These are phyloP conservation scores for Mallotus japonicus DNA, from an alignment of 441 rosid species.

Conservation along the genomic window DNA sequence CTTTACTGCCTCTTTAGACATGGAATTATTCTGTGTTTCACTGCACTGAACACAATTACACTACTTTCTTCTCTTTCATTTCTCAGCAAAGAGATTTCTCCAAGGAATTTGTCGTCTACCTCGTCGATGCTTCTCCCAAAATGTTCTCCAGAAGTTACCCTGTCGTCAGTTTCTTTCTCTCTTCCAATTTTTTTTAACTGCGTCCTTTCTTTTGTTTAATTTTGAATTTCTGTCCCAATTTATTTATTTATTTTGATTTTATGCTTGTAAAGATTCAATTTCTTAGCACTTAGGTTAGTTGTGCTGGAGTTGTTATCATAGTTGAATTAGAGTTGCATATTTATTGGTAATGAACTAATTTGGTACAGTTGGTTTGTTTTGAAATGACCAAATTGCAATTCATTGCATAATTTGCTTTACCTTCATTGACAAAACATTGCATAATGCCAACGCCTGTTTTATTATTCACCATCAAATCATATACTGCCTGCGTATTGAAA, in stretches of 20 bases:
- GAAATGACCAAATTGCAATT: background rate
- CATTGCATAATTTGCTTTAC: background rate
- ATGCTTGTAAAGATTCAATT: background rate
- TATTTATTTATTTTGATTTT: background rate
- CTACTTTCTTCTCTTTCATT: background rate
- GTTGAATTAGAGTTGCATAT: background rate
- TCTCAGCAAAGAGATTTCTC: conserved; percentile 56
- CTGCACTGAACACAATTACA: no score
- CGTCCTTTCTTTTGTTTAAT: background rate
- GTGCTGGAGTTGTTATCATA: background rate
- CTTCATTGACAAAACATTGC: no score
- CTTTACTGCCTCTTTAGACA: background rate
- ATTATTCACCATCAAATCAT: background rate
- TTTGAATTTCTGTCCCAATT: background rate
- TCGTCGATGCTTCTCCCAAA: conserved; percentile 87
- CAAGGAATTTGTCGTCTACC: conserved; percentile 69
- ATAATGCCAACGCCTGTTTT: no score
- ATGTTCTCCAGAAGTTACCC: conserved; percentile 60
- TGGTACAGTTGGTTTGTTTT: background rate
- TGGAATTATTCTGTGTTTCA: background rate
- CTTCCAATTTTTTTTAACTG: background rate
- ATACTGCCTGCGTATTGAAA: background rate
- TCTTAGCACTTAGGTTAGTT: background rate
- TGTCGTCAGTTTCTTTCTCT: conserved; percentile 41
- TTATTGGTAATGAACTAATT: background rate